phyloP scores from a whole-genome alignment of 352 stramenopile species.

The Vaucheria bursata region DNA sequence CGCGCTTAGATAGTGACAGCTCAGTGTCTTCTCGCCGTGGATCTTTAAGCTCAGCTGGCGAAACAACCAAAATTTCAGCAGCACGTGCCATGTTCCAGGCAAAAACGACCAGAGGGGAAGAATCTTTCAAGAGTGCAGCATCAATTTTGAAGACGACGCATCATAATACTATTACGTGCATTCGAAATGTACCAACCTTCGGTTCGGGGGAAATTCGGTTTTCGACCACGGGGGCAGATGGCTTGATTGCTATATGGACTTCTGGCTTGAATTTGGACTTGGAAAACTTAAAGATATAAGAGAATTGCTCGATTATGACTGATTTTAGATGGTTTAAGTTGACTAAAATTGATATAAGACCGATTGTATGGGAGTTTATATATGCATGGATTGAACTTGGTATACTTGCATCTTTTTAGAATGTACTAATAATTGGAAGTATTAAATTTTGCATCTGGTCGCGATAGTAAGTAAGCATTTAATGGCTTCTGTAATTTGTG shows the following conservation, averaged over 20 bases:
- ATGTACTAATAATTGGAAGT: too few species aligned
- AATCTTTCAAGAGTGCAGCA: conserved; percentile 8
- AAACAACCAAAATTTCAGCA: conserved; percentile 33
- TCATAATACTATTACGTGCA: conserved; percentile 48
- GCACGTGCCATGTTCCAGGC: conserved; percentile 49
- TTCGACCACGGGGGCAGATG: neutral
- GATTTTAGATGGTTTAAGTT: too few species aligned
- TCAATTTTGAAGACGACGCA: conserved; percentile 50
- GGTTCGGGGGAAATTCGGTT: neutral
- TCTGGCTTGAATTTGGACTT: neutral
- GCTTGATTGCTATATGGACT: neutral
- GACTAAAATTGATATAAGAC: too few species aligned
- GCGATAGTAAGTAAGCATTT: too few species aligned
- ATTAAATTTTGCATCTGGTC: too few species aligned
- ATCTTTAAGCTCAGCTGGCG: conserved; percentile 10
- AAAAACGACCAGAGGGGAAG: conserved; percentile 46
- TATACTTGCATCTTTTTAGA: too few species aligned
- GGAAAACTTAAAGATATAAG: neutral
- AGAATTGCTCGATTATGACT: too few species aligned
- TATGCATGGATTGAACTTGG: too few species aligned
- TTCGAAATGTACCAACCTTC: conserved; percentile 8
- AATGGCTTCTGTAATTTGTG: too few species aligned
- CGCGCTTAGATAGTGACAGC: conserved; percentile 31
- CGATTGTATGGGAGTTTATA: too few species aligned
- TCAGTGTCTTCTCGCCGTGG: conserved; percentile 9